These are phyloP conservation scores for Cryptococcus depauperatus DNA, from an alignment of 1,284 basidiomycete species.

Conservation along the genomic window DNA sequence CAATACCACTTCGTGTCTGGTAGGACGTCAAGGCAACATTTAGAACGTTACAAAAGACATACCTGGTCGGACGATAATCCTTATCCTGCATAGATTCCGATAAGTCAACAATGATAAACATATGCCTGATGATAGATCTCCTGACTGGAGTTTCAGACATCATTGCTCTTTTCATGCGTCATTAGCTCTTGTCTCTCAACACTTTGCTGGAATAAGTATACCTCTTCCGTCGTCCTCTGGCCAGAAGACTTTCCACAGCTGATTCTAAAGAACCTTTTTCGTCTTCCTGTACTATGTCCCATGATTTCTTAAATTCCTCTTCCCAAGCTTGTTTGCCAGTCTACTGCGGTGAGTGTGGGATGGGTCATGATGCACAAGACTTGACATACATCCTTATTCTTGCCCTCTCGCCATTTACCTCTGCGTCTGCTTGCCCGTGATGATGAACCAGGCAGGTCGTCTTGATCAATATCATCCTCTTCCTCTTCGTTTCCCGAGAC, in stretches of 20 bases:
- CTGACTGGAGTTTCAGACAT: conserved; percentile 71
- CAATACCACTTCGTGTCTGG: conserved; percentile 71
- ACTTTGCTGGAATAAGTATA: conserved; percentile 36
- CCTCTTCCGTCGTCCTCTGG: conserved; percentile 75
- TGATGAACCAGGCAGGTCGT: conserved; percentile 23
- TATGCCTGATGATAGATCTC: conserved; percentile 90
- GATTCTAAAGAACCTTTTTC: conserved; percentile 82
- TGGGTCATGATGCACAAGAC: neutral
- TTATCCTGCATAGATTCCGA: conserved; percentile 89
- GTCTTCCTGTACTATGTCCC: conserved; percentile 96
- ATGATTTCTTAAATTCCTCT: conserved; percentile 83
- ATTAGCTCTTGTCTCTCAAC: conserved; percentile 5
- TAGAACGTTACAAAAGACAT: conserved; percentile 6
- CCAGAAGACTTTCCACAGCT: conserved; percentile 81
- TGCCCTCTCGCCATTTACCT: conserved; percentile 9
- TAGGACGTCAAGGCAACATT: neutral
- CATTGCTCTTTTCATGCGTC: conserved; percentile 49
- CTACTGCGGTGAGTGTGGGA: neutral
- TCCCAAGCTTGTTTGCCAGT: conserved; percentile 64
- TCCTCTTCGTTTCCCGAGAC: conserved; percentile 3
- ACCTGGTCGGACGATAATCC: conserved; percentile 85
- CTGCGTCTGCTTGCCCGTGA: conserved; percentile 8
- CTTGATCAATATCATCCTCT: conserved; percentile 17
- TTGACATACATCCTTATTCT: conserved; percentile 20
- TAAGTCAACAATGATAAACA: conserved; percentile 82